A percentile compares a stretch with the other conserved stretches of the same genome.
Evolutionary conservation across 176 grass and related monocot species (phyloP).

Genomic region (Lolium multiflorum): DNA sequence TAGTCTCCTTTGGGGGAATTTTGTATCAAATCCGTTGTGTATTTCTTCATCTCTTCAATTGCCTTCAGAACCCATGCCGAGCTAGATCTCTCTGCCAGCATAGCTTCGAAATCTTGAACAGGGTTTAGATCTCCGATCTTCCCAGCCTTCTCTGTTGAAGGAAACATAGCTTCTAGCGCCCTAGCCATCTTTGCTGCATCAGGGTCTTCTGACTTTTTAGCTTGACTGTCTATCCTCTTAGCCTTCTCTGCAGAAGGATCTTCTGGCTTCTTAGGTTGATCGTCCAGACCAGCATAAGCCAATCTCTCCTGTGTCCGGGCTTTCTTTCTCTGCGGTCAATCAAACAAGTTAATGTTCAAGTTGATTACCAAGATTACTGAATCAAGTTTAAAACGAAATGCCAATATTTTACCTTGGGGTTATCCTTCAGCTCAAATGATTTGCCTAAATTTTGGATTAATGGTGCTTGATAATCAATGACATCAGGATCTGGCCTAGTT

Average conservation of each 20-base stretch:
- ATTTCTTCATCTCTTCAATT: constrained; percentile 77
- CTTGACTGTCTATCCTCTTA: constrained; percentile 38
- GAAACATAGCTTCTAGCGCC: constrained; percentile 50
- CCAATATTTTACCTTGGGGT: constrained; percentile 71
- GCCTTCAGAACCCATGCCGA: constrained; percentile 76
- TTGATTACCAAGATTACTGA: constrained; percentile 22
- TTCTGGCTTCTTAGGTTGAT: constrained; percentile 52
- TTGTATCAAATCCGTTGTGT: constrained; percentile 60
- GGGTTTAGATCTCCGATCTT: constrained; percentile 74
- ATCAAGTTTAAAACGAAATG: constrained; percentile 23
- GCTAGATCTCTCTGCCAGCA: constrained; percentile 83
- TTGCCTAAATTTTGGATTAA: constrained; percentile 64
- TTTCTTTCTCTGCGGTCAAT: constrained; percentile 62
- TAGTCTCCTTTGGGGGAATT: constrained; percentile 57
- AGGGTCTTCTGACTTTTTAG: constrained; percentile 49
- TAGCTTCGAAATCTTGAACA: constrained; percentile 86
- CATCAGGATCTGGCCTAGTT: constrained; percentile 62
- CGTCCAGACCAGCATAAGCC: constrained; percentile 43
- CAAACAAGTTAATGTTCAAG: constrained; percentile 25
- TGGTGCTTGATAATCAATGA: constrained; percentile 51
- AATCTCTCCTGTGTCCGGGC: constrained; percentile 46
- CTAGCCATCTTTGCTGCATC: constrained; percentile 37
- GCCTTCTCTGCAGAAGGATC: constrained; percentile 44
- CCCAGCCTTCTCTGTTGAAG: constrained; percentile 44
- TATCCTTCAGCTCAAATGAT: constrained; percentile 79